phyloP scores from a whole-genome alignment of 2,329 filamentous ascomycete species.

The Trichoderma guizhouense region DNA sequence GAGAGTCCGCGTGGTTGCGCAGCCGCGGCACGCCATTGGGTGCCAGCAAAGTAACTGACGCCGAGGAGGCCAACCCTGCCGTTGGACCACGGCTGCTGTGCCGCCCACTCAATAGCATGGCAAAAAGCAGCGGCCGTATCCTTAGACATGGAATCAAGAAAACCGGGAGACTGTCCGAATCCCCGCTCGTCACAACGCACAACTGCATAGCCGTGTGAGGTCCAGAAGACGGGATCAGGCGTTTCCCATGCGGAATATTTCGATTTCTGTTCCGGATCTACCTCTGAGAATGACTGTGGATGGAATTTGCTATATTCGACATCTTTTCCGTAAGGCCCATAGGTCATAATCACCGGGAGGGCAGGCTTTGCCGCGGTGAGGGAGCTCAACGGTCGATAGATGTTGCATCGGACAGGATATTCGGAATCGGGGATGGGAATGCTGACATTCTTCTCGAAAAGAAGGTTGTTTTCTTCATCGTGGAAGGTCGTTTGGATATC shows the following conservation, averaged over 20 bases:
- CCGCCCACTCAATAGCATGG: not conserved
- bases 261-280: not conserved
- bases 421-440: not conserved
- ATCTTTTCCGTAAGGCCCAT: no score
- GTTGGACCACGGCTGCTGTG: not conserved
- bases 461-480: not conserved
- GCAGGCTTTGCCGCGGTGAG: no score
- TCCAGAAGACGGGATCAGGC: not conserved
- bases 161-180: not conserved
- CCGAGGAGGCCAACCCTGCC: not conserved
- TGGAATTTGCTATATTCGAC: not conserved
- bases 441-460: not conserved
- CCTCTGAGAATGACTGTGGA: not conserved
- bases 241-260: not conserved
- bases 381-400: not conserved
- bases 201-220: not conserved
- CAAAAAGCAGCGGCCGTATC: not conserved
- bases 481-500: no score
- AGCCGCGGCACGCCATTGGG: not conserved
- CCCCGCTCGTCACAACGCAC: not conserved
- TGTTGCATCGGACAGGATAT: not conserved
- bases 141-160: not conserved
- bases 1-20: not conserved
- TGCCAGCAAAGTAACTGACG: not conserved
- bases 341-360: no score